Percentiles rank a stretch among this genome's conserved stretches.
Conservation (phyloP, 805 yeast genomes). For the Candida dajiaensis region DNA sequence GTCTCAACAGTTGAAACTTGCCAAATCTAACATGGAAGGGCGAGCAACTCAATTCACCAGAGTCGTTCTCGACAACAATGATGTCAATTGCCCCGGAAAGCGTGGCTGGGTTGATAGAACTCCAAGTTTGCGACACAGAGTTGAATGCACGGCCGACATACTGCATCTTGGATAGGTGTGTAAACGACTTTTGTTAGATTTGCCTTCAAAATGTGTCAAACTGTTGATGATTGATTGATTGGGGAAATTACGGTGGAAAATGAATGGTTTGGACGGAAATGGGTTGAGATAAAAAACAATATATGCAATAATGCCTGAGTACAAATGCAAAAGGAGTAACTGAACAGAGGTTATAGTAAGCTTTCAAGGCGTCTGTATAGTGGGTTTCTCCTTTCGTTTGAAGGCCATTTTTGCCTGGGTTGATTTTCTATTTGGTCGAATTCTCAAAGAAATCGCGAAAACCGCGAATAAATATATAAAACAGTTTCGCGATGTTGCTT, state of each 20-base stretch:
- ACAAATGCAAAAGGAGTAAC: too few relatives aligned
- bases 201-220: not conserved
- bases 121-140: conserved; percentile 95
- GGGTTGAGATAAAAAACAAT: too few relatives aligned
- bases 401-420: not conserved
- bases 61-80: conserved; percentile 85
- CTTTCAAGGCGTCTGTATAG: not conserved
- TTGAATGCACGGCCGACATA: conserved; percentile 95
- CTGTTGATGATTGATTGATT: not conserved
- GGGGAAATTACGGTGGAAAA: not conserved
- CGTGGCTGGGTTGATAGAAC: conserved; percentile 93
- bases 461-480: not conserved
- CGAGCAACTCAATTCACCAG: conserved; percentile 74
- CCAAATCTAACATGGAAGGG: conserved; percentile 98
- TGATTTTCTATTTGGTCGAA: not conserved
- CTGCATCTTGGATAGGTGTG: conserved; percentile 51
- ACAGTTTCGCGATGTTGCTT: not conserved
- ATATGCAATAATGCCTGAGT: not conserved
- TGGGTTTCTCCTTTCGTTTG: not conserved
- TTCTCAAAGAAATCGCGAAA: not conserved
- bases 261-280: not conserved
- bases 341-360: too few relatives aligned
- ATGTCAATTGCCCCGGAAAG: conserved; percentile 96
- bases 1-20: conserved; percentile 84
- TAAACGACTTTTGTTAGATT: not conserved